Percentiles rank a stretch among this genome's conserved stretches.
Evolutionary conservation across 2,329 filamentous ascomycete genomes (phyloP).

Genomic region (Pseudocercospora crystallina): DNA sequence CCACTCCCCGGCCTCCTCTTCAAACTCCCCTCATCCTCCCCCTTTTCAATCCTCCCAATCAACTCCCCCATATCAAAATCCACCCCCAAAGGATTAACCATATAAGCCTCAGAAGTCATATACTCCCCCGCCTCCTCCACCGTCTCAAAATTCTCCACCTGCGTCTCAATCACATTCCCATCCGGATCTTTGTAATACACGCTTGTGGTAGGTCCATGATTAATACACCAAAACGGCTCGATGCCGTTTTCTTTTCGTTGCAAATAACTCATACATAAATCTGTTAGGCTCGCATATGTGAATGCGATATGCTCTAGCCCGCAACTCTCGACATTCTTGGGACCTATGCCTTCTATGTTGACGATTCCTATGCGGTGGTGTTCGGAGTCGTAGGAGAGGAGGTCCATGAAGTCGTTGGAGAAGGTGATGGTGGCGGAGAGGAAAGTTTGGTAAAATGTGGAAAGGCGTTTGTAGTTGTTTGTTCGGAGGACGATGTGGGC

Average conservation of each 20-base stretch:
- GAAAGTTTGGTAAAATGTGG: constrained; percentile 27
- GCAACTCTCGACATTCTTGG: constrained; percentile 14
- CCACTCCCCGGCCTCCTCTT: constrained; percentile 6
- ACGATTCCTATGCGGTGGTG: constrained; percentile 29
- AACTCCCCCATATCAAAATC: constrained; percentile 3
- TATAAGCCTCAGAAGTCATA: constrained; percentile 35
- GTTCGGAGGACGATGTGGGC: constrained; percentile 30
- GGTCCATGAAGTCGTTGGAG: constrained; percentile 19
- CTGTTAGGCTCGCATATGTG: constrained; percentile 17
- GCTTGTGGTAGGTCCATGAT: constrained; percentile 24
- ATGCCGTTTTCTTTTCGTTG: constrained; percentile 24
- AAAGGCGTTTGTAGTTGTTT: constrained; percentile 22
- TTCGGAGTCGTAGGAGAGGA: constrained; percentile 29
- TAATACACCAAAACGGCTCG: constrained; percentile 23
- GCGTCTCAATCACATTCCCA: constrained; percentile 20
- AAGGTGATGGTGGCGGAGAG: constrained; percentile 20
- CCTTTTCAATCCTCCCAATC: constrained; percentile 2
- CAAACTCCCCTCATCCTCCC: constrained; percentile 1
- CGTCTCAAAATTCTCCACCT: constrained; percentile 25
- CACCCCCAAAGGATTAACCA: constrained; percentile 2
- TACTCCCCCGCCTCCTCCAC: constrained; percentile 39
- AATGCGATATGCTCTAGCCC: constrained; percentile 31
- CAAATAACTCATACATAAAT: constrained; percentile 18
- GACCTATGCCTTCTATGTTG: constrained; percentile 6
- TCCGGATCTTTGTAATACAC: constrained; percentile 29